phyloP scores from a whole-genome alignment of 1,284 basidiomycete genomes.

The Sporisorium scitamineum region DNA sequence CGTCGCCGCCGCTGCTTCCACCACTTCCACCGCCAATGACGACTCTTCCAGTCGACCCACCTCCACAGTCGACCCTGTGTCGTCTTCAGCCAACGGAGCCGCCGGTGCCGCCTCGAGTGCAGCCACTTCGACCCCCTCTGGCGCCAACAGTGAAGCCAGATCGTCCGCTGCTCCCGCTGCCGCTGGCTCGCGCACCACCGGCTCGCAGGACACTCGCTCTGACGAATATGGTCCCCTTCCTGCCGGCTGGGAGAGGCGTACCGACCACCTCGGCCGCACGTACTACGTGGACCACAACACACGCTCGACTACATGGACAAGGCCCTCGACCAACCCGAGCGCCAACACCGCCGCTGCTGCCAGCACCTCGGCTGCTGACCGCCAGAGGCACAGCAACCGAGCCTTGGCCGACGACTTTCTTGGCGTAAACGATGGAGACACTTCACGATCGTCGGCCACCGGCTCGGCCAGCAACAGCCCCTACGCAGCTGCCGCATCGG shows the following conservation, averaged over 20 bases:
- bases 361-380: slow-evolving; percentile 61
- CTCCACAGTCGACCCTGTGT: slow-evolving; percentile 31
- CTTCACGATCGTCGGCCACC: slow-evolving; percentile 38
- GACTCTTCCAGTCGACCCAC: slow-evolving; percentile 36
- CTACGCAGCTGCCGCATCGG: slow-evolving; percentile 27
- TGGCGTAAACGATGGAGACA: slow-evolving; percentile 62
- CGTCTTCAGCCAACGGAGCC: slow-evolving; percentile 20
- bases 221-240: slow-evolving; percentile 74
- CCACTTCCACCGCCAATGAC: slow-evolving; percentile 18
- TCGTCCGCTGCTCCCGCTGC: slow-evolving; percentile 27
- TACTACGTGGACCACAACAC: slow-evolving; percentile 87
- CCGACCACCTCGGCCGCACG: slow-evolving; percentile 85
- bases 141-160: slow-evolving; percentile 17
- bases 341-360: slow-evolving; percentile 60
- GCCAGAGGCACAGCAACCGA: slow-evolving; percentile 64
- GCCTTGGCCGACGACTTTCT: slow-evolving; percentile 68
- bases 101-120: slow-evolving; percentile 19
- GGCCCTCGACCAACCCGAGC: slow-evolving; percentile 64
- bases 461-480: slow-evolving; percentile 38
- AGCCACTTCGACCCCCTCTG: slow-evolving; percentile 11
- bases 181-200: slow-evolving; percentile 23
- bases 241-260: slow-evolving; percentile 90
- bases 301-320: slow-evolving; percentile 92
- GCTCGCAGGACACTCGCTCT: slow-evolving; percentile 47
- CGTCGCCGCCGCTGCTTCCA: slow-evolving; percentile 25